Percentiles rank a stretch among this genome's conserved stretches.
Conservation (phyloP, 176 grass and related monocot species). For the Alloteropsis semialata region DNA sequence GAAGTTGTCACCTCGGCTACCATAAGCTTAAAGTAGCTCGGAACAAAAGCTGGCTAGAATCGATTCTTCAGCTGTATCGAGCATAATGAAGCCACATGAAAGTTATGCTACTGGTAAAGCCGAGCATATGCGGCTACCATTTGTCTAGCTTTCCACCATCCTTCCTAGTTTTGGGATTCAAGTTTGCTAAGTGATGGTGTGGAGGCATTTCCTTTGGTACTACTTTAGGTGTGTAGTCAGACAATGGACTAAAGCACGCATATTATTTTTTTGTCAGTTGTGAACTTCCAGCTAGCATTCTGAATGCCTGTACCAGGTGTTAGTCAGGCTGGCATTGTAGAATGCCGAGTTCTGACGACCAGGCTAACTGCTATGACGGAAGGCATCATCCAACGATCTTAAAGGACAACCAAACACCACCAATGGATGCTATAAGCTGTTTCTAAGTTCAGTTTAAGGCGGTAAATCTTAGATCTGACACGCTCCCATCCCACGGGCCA, state of each 20-base stretch:
- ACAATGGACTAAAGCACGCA: not conserved
- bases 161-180: slow-evolving; percentile 19
- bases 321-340: not conserved
- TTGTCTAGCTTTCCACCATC: slow-evolving; percentile 16
- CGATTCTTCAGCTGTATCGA: not conserved
- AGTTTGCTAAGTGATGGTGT: slow-evolving; percentile 3
- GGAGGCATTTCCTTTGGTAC: not conserved
- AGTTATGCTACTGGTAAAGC: slow-evolving; percentile 31
- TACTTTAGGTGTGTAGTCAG: not conserved
- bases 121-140: slow-evolving; percentile 19
- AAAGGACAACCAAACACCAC: not conserved
- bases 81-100: slow-evolving; percentile 33
- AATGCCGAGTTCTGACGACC: not conserved
- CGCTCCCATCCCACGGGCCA: not conserved
- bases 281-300: not conserved
- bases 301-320: not conserved
- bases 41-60: slow-evolving; percentile 18
- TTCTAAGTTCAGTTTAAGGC: not conserved
- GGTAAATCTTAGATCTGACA: not conserved
- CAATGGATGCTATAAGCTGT: not conserved
- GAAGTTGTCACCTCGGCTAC: slow-evolving; percentile 13
- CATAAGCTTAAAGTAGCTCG: slow-evolving; percentile 19
- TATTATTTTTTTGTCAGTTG: not conserved
- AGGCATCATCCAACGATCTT: not conserved
- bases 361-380: not conserved